Conservation (phyloP, 495 filamentous ascomycete species). For the Thermothielavioides terrestris region DNA sequence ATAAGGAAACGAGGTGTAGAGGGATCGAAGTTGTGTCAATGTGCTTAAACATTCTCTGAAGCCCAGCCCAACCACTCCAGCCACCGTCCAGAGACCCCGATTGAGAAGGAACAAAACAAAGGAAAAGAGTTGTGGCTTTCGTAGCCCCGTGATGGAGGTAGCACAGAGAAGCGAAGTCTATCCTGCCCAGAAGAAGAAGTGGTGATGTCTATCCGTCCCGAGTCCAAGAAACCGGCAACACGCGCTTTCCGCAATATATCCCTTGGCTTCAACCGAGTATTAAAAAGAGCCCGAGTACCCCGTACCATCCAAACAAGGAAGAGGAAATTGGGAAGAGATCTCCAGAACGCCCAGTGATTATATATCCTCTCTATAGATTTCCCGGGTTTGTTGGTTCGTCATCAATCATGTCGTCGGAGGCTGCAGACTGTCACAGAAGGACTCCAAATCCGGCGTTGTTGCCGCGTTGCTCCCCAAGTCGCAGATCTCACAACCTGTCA, state of each 20-base stretch:
- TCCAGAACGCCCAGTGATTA: slow-evolving; percentile 16
- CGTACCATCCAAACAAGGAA: slow-evolving; percentile 13
- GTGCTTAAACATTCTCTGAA: background rate
- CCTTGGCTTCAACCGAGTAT: slow-evolving; percentile 5
- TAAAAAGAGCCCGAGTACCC: slow-evolving; percentile 1
- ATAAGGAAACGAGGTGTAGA: background rate
- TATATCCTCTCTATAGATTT: slow-evolving; percentile 21
- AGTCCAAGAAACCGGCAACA: slow-evolving; percentile 3
- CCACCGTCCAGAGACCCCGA: background rate
- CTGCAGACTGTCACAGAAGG: background rate
- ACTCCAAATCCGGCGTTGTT: background rate
- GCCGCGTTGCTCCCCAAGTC: background rate
- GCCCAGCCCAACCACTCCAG: background rate
- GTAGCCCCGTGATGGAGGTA: background rate
- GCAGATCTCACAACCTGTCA: slow-evolving; percentile 27
- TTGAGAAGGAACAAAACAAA: background rate
- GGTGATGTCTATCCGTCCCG: slow-evolving; percentile 17
- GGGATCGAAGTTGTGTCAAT: background rate
- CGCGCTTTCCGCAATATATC: slow-evolving; percentile 3
- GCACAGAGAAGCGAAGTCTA: slow-evolving; percentile 16
- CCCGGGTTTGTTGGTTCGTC: slow-evolving; percentile 12
- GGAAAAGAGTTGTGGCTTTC: slow-evolving; percentile 1
- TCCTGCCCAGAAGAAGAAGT: slow-evolving; percentile 14
- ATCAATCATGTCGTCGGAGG: slow-evolving; percentile 24
- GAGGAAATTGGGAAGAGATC: slow-evolving; percentile 3